Evolutionary conservation across 2,329 filamentous ascomycete species (phyloP).

Genomic region (Proliferodiscus dingleyae): DNA sequence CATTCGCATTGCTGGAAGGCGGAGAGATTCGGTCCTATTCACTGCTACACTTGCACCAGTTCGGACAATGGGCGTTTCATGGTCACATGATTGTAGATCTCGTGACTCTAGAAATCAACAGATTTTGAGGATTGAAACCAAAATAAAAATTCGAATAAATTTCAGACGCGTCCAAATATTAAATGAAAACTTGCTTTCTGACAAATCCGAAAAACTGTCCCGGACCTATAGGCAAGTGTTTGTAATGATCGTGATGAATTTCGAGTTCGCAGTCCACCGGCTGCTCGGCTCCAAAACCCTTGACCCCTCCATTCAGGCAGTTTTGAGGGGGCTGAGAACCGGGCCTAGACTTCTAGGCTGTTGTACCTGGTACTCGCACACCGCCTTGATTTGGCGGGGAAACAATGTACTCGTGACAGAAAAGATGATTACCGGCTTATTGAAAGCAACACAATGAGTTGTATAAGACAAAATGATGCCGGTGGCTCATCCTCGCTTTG

Average conservation of each 20-base stretch:
- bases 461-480: background rate
- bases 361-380: slow-evolving; percentile 8
- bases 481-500: too few species aligned
- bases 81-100: background rate
- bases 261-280: background rate
- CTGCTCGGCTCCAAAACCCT: background rate
- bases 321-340: too few species aligned
- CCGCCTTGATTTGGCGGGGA: background rate
- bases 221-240: too few species aligned
- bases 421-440: too few species aligned
- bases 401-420: background rate
- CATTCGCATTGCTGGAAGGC: slow-evolving; percentile 2
- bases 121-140: slow-evolving; percentile 4
- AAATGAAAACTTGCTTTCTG: too few species aligned
- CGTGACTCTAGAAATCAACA: background rate
- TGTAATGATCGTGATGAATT: too few species aligned
- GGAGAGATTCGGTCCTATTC: slow-evolving; percentile 14
- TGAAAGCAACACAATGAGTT: background rate
- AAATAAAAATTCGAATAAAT: background rate
- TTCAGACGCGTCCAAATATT: too few species aligned
- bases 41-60: background rate
- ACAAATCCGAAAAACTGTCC: too few species aligned
- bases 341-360: too few species aligned
- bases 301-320: too few species aligned
- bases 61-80: background rate